Evolutionary conservation across 192 early-diverging fungal genomes (phyloP), one percentile per base, ranked within the genome.

Genomic region (Cladochytrium replicatum): DNA sequence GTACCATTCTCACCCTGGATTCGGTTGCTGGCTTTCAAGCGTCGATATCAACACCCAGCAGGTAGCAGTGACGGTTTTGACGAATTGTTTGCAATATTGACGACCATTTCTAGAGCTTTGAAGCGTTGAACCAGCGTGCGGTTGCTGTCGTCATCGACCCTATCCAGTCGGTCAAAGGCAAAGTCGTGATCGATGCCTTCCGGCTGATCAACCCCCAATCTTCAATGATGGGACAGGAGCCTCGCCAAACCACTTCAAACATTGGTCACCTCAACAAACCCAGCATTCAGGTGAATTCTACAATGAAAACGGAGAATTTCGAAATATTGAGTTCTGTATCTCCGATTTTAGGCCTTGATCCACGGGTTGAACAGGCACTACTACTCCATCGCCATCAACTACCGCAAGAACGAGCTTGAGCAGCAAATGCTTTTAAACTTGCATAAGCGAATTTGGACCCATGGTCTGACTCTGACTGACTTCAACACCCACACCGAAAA

Each of bases 1-100:
- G 97, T 99, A 99, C 65, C 97, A 99, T 70, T 99, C 97, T 51
- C 97, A 99, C 72, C 97, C 97, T 27, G 97, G 97, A 41, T 99
- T 99, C 53, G 97, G 97, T 34, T 99, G 97, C 78, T 99, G 97
- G 97, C 75, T 99, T 24, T 97, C 94, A 15, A 94, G 89, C 58
- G 93, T 97, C 6, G 97, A 99, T 72, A 86, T 97, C 43, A 93
- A 93, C 71, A 99, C 97, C 37, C 97, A 99, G 67, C 89, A 93
- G 76, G 86, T 87, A 72, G 24, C 44, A 30, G 58, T 40, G 29
- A 13, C 15, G 7, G 13, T 46, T 39, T 62, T 11, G 9, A 52
- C 60, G 19, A 15, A 58, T 55, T 29, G 5, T 19, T 63, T 2
- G 17, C 31, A 27, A 39, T 11, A 44, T 11, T 58, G 4, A 65